Evolutionary conservation across 371 early-diverging fungal genomes (phyloP), one percentile per base, ranked within the genome.

Genomic region (Mucor piriformis): DNA sequence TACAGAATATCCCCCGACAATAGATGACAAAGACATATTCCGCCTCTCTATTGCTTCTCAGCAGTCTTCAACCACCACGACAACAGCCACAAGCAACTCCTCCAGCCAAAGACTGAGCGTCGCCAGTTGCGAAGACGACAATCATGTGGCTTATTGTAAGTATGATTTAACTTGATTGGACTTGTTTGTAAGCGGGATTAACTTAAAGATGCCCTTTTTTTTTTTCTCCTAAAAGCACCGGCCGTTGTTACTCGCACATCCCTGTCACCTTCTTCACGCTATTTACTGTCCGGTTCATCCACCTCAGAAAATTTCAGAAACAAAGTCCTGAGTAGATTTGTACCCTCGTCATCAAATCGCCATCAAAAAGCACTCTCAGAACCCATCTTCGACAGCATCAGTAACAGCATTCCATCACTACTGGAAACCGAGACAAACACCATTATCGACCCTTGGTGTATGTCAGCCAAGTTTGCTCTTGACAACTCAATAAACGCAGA

Each of bases 41-140:
- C 57, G 76, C 8, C 64, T 67, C 42, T 76, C 76, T 1, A 51
- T 76, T 7, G 68, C 69, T 20, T 76, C 76, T 4, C 74, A 74
- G 49, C 67, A 65, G 46, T 72, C 76, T 11, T 57, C 57, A 1
- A 59, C 67, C 3, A 69, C 71, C 2, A 68, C 67, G 2, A 69
- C 71, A 0, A 71, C 64, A 16, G 48, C 55, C 6, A 42, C 69
- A 2, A 72, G 65, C 15, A 67, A 21, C 11, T 24, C 54, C 7
- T 64, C 68, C 11, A 72, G 67, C 20, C 63, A 67, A 34, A 69
- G 76, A 21, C 42, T 67, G 6, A 76, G 76, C 58, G 55, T 68
- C 5, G 70, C 43, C n/a, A 61, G 57, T 16, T 51, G 49, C 2
- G 68, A 63, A 32, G 62, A 69, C 10, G 64, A 70, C 44, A 56